Percentiles rank a stretch among this genome's conserved stretches.
These are phyloP conservation scores for Amauroascus verrucosus DNA, from an alignment of 2,329 filamentous ascomycete species.

Conservation along the genomic window DNA sequence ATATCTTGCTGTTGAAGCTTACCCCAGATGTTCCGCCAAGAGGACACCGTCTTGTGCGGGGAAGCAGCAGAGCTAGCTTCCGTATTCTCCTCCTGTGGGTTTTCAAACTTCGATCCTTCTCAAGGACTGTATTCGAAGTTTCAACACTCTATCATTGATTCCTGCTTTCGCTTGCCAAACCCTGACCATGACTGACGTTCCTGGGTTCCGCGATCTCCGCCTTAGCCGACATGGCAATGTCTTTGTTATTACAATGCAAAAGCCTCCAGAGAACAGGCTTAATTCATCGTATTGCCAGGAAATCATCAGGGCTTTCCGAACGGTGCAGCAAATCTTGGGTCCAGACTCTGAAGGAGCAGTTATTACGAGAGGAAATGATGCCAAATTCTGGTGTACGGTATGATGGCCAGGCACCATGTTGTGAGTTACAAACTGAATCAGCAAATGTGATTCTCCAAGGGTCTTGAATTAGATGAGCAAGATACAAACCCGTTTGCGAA, in stretches of 20 bases:
- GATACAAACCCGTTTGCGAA: slow-evolving; percentile 47
- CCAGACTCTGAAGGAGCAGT: slow-evolving; percentile 43
- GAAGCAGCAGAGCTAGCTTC: not conserved
- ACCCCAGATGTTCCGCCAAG: not conserved
- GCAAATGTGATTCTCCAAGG: slow-evolving; percentile 17
- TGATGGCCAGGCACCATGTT: not conserved
- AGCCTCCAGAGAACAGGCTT: slow-evolving; percentile 45
- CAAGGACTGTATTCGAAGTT: not conserved
- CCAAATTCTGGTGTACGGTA: slow-evolving; percentile 41
- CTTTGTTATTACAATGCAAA: slow-evolving; percentile 47
- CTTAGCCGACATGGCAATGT: slow-evolving; percentile 40
- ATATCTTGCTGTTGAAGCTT: not conserved
- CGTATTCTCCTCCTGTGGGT: not conserved
- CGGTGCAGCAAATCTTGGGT: slow-evolving; percentile 40
- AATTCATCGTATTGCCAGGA: slow-evolving; percentile 39
- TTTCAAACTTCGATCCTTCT: not conserved
- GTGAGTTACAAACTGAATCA: not conserved
- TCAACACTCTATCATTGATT: not conserved
- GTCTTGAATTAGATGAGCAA: slow-evolving; percentile 39
- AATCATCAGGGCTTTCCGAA: slow-evolving; percentile 42
- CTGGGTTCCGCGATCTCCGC: slow-evolving; percentile 34
- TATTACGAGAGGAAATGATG: slow-evolving; percentile 43
- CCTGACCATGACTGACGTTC: slow-evolving; percentile 20
- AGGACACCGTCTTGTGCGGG: not conserved
- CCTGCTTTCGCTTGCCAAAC: not conserved